phyloP scores from a whole-genome alignment of 2,329 filamentous ascomycete genomes.

The Dryadomyces quercivorus region DNA sequence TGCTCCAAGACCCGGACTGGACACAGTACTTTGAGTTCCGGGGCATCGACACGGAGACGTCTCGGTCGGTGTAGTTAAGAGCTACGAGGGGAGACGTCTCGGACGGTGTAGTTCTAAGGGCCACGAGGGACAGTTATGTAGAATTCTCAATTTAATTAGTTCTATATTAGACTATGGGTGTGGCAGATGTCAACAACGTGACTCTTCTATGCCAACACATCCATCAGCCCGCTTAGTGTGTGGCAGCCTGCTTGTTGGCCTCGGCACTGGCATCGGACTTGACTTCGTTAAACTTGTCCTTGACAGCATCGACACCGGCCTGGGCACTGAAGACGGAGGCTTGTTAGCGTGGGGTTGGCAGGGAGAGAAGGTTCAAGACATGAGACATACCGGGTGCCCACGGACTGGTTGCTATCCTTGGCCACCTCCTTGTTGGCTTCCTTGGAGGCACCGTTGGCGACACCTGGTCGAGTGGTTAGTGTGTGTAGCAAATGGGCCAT shows the following conservation, averaged over 20 bases:
- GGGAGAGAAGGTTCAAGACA: too few relatives aligned
- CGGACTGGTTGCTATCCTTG: slow-evolving; percentile 36
- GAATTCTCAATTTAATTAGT: background rate
- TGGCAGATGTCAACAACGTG: background rate
- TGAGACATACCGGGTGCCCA: slow-evolving; percentile 29
- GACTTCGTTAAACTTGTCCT: slow-evolving; percentile 22
- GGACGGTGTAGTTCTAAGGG: too few relatives aligned
- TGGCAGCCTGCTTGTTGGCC: slow-evolving; percentile 25
- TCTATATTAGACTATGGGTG: background rate
- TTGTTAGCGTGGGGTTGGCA: slow-evolving; percentile 2
- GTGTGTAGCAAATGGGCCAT: background rate
- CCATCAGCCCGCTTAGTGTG: slow-evolving; percentile 21
- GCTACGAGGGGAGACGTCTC: too few relatives aligned
- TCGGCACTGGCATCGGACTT: slow-evolving; percentile 22
- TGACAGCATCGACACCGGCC: slow-evolving; percentile 20
- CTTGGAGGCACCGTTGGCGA: slow-evolving; percentile 34
- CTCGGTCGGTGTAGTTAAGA: too few relatives aligned
- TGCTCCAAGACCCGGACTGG: too few relatives aligned
- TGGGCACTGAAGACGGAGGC: slow-evolving; percentile 13
- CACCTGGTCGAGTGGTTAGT: slow-evolving; percentile 15
- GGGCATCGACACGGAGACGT: background rate
- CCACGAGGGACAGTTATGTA: too few relatives aligned
- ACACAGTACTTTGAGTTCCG: too few relatives aligned
- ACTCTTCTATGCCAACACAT: too few relatives aligned
- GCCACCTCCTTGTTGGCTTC: slow-evolving; percentile 48